phyloP scores from a whole-genome alignment of 495 filamentous ascomycete genomes.

The Bacidia rubella region DNA sequence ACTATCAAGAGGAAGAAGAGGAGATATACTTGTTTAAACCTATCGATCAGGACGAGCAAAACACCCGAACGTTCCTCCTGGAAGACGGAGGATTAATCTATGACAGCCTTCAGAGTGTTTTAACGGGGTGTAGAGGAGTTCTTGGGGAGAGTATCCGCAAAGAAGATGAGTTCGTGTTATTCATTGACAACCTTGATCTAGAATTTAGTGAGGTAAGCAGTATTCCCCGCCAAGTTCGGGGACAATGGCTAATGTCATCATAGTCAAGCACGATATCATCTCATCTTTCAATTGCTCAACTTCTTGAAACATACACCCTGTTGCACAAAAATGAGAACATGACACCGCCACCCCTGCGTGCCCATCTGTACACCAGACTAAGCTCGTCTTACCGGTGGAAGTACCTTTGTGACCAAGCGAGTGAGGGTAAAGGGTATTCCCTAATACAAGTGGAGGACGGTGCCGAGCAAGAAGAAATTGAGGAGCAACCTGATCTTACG shows the following conservation, averaged over 20 bases:
- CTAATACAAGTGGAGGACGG: not conserved
- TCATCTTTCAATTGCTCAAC: slow-evolving; percentile 35
- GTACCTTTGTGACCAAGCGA: slow-evolving; percentile 30
- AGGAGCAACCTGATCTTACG: not conserved
- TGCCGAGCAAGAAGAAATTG: not conserved
- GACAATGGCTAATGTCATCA: not conserved
- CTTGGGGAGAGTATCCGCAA: slow-evolving; percentile 52
- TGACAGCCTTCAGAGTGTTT: slow-evolving; percentile 42
- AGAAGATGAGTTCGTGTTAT: slow-evolving; percentile 56
- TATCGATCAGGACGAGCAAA: slow-evolving; percentile 40
- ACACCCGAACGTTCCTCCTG: slow-evolving; percentile 57
- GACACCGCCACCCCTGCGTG: slow-evolving; percentile 40
- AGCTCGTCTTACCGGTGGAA: slow-evolving; percentile 36
- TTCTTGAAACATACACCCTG: slow-evolving; percentile 43
- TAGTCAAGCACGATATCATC: slow-evolving; percentile 5
- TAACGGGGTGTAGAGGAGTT: slow-evolving; percentile 50
- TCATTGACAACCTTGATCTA: slow-evolving; percentile 53
- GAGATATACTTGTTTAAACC: slow-evolving; percentile 63
- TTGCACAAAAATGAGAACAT: slow-evolving; percentile 46
- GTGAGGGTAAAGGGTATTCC: slow-evolving; percentile 46
- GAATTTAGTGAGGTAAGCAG: slow-evolving; percentile 56
- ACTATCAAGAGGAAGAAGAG: slow-evolving; percentile 49
- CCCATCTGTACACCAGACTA: slow-evolving; percentile 37
- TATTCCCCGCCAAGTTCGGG: not conserved
- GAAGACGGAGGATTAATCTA: slow-evolving; percentile 49